Base-by-base conservation (phyloP, 2,329 filamentous ascomycete genomes). In the Amauroascus niger region DNA sequence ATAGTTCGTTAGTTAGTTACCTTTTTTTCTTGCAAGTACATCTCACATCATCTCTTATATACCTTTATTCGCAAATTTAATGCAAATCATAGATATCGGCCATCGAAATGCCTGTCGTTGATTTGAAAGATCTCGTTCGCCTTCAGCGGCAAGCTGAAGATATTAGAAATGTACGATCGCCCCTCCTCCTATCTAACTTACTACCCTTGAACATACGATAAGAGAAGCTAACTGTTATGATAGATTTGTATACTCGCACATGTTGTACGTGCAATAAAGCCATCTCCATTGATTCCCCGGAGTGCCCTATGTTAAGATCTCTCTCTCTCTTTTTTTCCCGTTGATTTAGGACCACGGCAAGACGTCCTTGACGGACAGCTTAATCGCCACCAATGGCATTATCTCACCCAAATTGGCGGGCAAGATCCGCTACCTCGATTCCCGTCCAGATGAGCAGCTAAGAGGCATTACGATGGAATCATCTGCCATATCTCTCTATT, bases 381-480 rank as follows among this genome's bases (percentile, higher is more conserved):
- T 98, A 51, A 87, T 98, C 65, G 91, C 93, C 70, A 97, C 93
- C 60, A 98, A 98, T 79, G 93, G 93, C 74, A 97, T 98, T 74
- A 98, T 98, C 66, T 97, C 93, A 28, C 88, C 91, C 53, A 97
- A 97, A 69, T 79, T 97, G 65, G 93, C 93, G 54, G 93, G 93
- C 69, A 97, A 97, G 77, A 94, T 98, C 71, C 86, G 93, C 61
- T 98, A 97, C 66, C 82, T 98, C 55, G 93, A 98, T 73, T 97
- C 93, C 20, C 79, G 93, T 41, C 91, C 91, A 1, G 93, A 98
- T 71, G 93, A 98, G 70, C 93, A 98, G 72, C 80, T 87, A 14
- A 85, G 93, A 60, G 93, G 93, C 54, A 98, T 98, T 66, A 98
- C 93, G n/a, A 98, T 98, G 93, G 93, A 98, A 70, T 97, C 93